Conservation (phyloP, 345 rosid genomes). For the Euphorbia peplus region DNA sequence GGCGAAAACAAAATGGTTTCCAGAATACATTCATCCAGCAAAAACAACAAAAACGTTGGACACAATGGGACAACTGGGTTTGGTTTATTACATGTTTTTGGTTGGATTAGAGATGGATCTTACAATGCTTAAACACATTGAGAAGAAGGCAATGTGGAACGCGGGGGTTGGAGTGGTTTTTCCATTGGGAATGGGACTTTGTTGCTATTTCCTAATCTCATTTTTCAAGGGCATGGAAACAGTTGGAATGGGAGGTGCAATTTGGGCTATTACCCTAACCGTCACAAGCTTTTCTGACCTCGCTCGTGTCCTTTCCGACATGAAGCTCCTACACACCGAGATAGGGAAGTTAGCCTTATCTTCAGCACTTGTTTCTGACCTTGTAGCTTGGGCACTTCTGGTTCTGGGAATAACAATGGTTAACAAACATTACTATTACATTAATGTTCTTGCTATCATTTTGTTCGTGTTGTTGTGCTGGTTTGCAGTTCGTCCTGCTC, state of each 20-base stretch:
- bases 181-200: constrained; percentile 15
- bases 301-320: constrained; percentile 49
- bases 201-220: background rate
- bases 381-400: constrained; percentile 50
- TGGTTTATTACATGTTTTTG: constrained; percentile 32
- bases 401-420: constrained; percentile 20
- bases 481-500: constrained; percentile 38
- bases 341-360: constrained; percentile 49
- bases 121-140: constrained; percentile 5
- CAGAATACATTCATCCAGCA: background rate
- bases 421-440: constrained; percentile 6
- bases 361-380: constrained; percentile 44
- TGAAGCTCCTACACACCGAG: constrained; percentile 62
- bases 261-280: constrained; percentile 49
- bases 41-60: constrained; percentile 5
- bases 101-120: constrained; percentile 39
- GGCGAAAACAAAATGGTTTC: background rate
- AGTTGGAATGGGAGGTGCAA: constrained; percentile 21
- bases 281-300: constrained; percentile 64
- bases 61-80: constrained; percentile 22
- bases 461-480: constrained; percentile 32
- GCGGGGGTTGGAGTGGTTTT: constrained; percentile 8
- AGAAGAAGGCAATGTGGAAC: constrained; percentile 12
- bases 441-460: constrained; percentile 14
- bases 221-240: background rate